phyloP scores from a whole-genome alignment of 805 yeast genomes.

The Ogataea thermomethanolica region DNA sequence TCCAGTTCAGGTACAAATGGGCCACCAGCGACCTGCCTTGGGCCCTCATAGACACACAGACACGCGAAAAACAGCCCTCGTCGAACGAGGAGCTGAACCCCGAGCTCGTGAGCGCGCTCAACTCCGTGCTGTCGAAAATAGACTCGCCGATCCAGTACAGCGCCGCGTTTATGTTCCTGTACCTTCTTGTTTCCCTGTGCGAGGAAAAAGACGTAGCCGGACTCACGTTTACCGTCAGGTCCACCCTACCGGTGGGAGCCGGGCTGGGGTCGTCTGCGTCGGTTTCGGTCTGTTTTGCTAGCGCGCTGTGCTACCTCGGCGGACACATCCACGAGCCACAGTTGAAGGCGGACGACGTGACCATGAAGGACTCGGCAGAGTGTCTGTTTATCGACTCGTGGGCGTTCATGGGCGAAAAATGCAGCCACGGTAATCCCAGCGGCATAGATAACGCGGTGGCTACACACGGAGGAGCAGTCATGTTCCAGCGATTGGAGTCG shows the following conservation, averaged over 20 bases:
- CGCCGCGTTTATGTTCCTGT: slow-evolving; percentile 81
- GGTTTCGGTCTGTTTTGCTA: slow-evolving; percentile 74
- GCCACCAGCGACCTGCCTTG: slow-evolving; percentile 57
- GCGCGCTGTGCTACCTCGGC: slow-evolving; percentile 66
- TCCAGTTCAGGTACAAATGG: slow-evolving; percentile 67
- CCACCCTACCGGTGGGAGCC: slow-evolving; percentile 92
- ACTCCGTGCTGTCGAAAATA: slow-evolving; percentile 42
- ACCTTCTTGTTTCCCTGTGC: slow-evolving; percentile 64
- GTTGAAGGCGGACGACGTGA: slow-evolving; percentile 33
- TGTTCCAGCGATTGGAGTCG: slow-evolving; percentile 65
- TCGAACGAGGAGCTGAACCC: slow-evolving; percentile 57
- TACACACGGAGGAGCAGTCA: slow-evolving; percentile 92
- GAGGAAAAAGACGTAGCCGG: slow-evolving; percentile 43
- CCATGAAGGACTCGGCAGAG: slow-evolving; percentile 36
- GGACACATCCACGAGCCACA: slow-evolving; percentile 46
- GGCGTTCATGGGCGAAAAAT: slow-evolving; percentile 92
- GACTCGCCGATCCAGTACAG: slow-evolving; percentile 60
- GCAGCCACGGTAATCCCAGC: slow-evolving; percentile 94
- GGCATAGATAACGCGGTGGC: slow-evolving; percentile 98
- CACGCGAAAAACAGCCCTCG: slow-evolving; percentile 24
- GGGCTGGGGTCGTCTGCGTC: slow-evolving; percentile 96
- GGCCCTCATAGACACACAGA: slow-evolving; percentile 34
- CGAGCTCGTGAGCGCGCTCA: slow-evolving; percentile 49
- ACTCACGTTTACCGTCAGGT: slow-evolving; percentile 61
- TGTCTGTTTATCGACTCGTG: slow-evolving; percentile 71